phyloP scores from a whole-genome alignment of 352 stramenopile species.

The Blastocystis sp. region DNA sequence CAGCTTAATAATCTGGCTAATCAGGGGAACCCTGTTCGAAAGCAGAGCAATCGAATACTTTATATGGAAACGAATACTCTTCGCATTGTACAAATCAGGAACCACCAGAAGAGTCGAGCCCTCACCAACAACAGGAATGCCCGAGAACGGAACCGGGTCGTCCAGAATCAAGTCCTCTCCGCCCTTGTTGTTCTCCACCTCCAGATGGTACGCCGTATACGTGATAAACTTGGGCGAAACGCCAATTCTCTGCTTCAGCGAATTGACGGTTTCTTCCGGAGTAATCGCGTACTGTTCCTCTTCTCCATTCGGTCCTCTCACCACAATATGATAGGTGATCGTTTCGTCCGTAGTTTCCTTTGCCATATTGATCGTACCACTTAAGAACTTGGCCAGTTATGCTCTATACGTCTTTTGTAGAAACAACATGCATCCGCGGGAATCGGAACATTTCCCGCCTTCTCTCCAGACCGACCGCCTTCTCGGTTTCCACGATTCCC shows the following conservation, averaged over 20 bases:
- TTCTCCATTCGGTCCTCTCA: conserved; percentile 47
- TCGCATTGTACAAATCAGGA: conserved; percentile 51
- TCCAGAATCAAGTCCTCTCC: conserved; percentile 23
- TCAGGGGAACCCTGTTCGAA: conserved; percentile 27
- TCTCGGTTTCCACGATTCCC: too few relatives aligned
- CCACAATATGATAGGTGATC: conserved; percentile 26
- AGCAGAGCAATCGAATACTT: conserved; percentile 39
- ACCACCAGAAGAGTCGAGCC: conserved; percentile 15
- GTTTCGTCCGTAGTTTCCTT: conserved; percentile 6
- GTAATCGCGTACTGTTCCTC: conserved; percentile 16
- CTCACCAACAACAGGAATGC: conserved; percentile 37
- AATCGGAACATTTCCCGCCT: neutral
- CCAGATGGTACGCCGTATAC: conserved; percentile 38
- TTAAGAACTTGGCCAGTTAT: conserved; percentile 5
- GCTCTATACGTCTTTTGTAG: neutral
- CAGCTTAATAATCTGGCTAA: conserved; percentile 43
- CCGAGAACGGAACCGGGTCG: neutral
- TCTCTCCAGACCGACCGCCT: neutral
- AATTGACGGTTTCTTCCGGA: neutral
- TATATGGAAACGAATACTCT: conserved; percentile 46
- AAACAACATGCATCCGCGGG: neutral
- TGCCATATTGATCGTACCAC: conserved; percentile 15
- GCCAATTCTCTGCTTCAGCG: neutral
- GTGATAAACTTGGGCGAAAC: conserved; percentile 18
- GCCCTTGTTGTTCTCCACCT: conserved; percentile 36